Evolutionary conservation across 1,139 yeast species (phyloP).

Genomic region (Protomyces macrosporus): DNA sequence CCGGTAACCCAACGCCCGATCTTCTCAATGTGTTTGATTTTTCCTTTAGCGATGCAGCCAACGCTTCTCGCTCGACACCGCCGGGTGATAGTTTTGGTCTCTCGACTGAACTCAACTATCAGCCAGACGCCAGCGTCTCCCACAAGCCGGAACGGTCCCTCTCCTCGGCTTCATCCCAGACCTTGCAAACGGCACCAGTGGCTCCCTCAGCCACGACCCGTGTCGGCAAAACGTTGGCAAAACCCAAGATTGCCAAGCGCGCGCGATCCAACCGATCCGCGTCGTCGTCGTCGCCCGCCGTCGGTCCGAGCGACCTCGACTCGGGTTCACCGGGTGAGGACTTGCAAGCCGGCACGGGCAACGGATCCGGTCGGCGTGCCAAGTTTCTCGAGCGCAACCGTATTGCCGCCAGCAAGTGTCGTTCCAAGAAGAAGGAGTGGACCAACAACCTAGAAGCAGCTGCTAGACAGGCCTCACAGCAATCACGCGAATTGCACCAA

Average conservation of each 20-base stretch:
- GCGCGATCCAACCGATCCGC: neutral
- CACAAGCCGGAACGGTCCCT: neutral
- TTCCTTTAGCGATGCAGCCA: neutral
- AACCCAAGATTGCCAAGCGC: neutral
- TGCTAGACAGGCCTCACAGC: slow-evolving; percentile 27
- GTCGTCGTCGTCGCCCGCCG: neutral
- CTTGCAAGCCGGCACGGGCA: neutral
- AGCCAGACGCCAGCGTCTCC: neutral
- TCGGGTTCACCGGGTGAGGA: neutral
- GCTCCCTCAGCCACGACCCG: neutral
- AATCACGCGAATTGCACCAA: slow-evolving; percentile 22
- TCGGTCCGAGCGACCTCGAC: neutral
- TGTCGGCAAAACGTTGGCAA: neutral
- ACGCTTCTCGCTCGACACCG: neutral
- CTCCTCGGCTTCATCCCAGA: neutral
- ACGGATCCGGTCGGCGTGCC: neutral
- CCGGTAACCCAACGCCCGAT: neutral
- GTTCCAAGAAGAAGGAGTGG: slow-evolving; percentile 30
- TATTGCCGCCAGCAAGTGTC: slow-evolving; percentile 28
- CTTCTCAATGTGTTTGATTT: neutral
- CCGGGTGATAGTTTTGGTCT: neutral
- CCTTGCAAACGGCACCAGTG: neutral
- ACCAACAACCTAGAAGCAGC: slow-evolving; percentile 27
- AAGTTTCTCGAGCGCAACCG: slow-evolving; percentile 28
- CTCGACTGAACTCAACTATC: neutral